Percentiles rank a stretch among this genome's conserved stretches.
phyloP scores from a whole-genome alignment of 257 asterid genomes.

The Buddleja alternifolia region DNA sequence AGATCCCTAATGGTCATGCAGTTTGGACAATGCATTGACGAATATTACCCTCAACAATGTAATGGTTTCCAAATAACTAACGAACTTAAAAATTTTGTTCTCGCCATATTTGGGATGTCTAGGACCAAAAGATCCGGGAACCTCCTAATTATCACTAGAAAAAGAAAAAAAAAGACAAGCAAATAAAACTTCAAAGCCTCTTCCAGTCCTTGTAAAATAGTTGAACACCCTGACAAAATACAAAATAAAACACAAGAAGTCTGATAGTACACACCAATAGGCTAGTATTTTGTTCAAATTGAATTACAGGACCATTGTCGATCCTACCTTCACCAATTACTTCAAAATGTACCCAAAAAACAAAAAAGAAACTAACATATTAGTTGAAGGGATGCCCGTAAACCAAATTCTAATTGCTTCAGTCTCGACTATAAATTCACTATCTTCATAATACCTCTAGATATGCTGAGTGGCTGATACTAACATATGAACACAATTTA shows the following conservation, averaged over 20 bases:
- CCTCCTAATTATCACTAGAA: too few relatives aligned
- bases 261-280: not conserved
- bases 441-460: not conserved
- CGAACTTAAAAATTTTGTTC: too few relatives aligned
- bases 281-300: not conserved
- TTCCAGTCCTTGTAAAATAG: constrained; percentile 5
- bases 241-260: constrained; percentile 6
- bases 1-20: too few relatives aligned
- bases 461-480: not conserved
- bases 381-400: constrained; percentile 2
- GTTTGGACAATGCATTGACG: too few relatives aligned
- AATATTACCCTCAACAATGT: too few relatives aligned
- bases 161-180: too few relatives aligned
- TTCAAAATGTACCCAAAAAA: constrained; percentile 9
- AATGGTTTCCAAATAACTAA: too few relatives aligned
- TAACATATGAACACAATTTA: not conserved
- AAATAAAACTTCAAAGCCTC: not conserved
- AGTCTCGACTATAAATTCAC: not conserved
- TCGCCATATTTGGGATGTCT: too few relatives aligned
- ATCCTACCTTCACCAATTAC: constrained; percentile 11
- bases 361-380: constrained; percentile 8
- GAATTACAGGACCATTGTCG: not conserved
- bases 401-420: not conserved
- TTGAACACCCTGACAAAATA: not conserved
- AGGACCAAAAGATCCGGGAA: too few relatives aligned